Conservation (phyloP, 2,329 filamentous ascomycete species). For the Ascochyta lentis region DNA sequence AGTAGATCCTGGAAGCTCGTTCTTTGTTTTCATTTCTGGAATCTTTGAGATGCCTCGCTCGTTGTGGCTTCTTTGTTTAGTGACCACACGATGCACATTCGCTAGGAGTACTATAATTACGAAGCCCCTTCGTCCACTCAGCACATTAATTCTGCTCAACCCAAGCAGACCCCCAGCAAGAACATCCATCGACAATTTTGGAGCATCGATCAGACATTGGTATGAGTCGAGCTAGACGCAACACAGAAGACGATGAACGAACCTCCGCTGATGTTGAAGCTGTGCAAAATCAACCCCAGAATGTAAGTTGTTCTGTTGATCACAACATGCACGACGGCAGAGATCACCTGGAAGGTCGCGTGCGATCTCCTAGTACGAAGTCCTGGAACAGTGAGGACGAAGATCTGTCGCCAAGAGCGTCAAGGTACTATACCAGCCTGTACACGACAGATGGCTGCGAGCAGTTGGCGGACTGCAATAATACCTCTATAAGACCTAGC, state of each 20-base stretch:
- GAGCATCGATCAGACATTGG: background rate
- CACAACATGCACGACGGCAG: background rate
- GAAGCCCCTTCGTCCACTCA: background rate
- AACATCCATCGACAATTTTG: background rate
- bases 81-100: background rate
- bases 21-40: background rate
- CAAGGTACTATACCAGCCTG: background rate
- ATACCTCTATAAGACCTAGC: background rate
- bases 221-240: background rate
- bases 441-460: background rate
- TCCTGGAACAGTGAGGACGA: background rate
- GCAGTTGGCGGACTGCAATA: background rate
- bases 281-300: background rate
- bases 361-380: background rate
- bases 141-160: background rate
- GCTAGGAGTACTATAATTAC: background rate
- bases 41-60: background rate
- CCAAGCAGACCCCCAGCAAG: background rate
- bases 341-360: background rate
- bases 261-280: background rate
- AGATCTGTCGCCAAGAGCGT: constrained; percentile 1
- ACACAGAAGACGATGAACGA: background rate
- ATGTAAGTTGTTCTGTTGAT: background rate
- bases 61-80: background rate
- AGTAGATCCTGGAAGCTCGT: background rate